Evolutionary conservation across 202 grass and related monocot genomes (phyloP).

Genomic region (Musa balbisiana): DNA sequence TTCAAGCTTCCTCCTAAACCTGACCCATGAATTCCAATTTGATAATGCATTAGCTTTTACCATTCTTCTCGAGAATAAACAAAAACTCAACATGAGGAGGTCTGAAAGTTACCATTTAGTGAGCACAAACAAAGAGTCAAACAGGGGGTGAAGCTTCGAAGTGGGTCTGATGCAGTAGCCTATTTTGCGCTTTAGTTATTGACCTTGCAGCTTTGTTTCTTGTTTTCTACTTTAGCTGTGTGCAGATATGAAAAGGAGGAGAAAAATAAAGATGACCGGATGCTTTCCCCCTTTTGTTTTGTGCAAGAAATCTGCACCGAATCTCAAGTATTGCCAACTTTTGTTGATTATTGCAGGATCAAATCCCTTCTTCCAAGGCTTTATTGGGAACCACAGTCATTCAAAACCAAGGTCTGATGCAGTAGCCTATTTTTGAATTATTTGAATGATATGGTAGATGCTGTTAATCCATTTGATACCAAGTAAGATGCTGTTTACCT

Average conservation of each 20-base stretch:
- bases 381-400: constrained; percentile 29
- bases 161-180: constrained; percentile 8
- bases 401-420: constrained; percentile 26
- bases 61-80: background rate
- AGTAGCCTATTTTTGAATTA: constrained; percentile 28
- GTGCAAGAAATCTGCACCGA: constrained; percentile 32
- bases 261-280: constrained; percentile 17
- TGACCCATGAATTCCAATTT: background rate
- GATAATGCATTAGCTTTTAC: background rate
- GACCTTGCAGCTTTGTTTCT: constrained; percentile 44
- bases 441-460: too few relatives aligned
- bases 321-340: constrained; percentile 10
- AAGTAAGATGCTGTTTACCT: too few relatives aligned
- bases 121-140: background rate
- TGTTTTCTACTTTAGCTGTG: constrained; percentile 38
- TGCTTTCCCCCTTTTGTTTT: constrained; percentile 36
- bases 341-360: constrained; percentile 30
- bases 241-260: constrained; percentile 34
- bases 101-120: background rate
- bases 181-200: constrained; percentile 45
- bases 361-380: constrained; percentile 33
- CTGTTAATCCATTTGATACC: too few relatives aligned
- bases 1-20: constrained; percentile 22
- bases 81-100: background rate
- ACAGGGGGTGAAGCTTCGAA: too few relatives aligned